Base-by-base conservation (phyloP, 805 yeast genomes). In the Zygoascus flipseniorum region DNA sequence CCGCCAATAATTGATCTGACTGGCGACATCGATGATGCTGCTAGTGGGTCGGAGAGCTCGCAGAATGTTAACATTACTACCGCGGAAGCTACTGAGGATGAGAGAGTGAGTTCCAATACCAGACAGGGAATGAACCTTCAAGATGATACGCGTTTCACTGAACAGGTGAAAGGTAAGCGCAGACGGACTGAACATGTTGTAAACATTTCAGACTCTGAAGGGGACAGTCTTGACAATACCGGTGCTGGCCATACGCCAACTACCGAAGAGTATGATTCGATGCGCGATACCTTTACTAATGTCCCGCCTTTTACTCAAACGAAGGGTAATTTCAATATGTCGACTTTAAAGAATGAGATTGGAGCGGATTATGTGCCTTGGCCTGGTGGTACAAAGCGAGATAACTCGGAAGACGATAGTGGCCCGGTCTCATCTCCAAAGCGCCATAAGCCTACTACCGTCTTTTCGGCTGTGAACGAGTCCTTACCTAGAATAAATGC, bases 261-360 rank as follows among this genome's bases (percentile, higher is more conserved):
- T 6, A 14, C 23, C 16, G 9, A 39, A 16, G 35, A 19, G 54
- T 55, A 52, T 31, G 18, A 19, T 20, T n/a, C 8, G 19, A 20
- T 55, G 37, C 39, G 46, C 11, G 49, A 48, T 13, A 59, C 56
- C 14, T 28, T 60, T 37, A 47, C 28, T 10, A 53, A 54, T 23
- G 58, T 57, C 11, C 55, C 65, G 10, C 68, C 68, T n/a, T 61
- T 64, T 50, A 59, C 65, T 16, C 65, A 64, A 44, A 60, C 65
- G 2, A 31, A 43, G 28, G 67, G 68, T 31, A 59, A 63, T 45
- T 66, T 66, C 53, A 56, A 59, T 28, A 56, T 66, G 66, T 61
- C 58, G 14, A 62, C 35, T 9, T 8, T 49, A 13, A n/a, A 16
- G 19, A 14, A 42, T 6, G 45, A 42, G 10, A 26, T 49, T 39